Conservation (phyloP, 768 basidiomycete genomes). For the Albatrellus ellisii region DNA sequence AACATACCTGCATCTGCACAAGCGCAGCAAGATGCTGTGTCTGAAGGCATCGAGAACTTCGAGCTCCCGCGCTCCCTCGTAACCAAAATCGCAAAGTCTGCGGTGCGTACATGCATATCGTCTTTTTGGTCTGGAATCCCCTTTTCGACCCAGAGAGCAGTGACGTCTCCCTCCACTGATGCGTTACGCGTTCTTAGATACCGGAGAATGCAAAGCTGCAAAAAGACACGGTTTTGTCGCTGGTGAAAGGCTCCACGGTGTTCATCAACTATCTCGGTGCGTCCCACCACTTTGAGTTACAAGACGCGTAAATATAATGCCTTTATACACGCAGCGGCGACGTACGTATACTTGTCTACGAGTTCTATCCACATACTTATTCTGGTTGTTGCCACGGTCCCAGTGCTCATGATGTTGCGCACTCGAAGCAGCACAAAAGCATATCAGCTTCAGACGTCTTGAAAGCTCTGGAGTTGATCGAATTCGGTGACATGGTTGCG, state of each 20-base stretch:
- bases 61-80: constrained; percentile 79
- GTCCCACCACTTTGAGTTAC: constrained; percentile 16
- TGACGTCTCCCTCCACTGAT: background rate
- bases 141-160: background rate
- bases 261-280: constrained; percentile 90
- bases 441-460: constrained; percentile 86
- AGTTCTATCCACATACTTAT: constrained; percentile 16
- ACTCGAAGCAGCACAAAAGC: constrained; percentile 75
- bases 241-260: constrained; percentile 83
- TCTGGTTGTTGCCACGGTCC: background rate
- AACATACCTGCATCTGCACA: constrained; percentile 50
- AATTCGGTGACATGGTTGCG: constrained; percentile 60
- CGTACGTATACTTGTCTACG: constrained; percentile 28
- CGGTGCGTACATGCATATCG: constrained; percentile 33
- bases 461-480: constrained; percentile 69
- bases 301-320: background rate
- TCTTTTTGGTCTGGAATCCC: background rate
- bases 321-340: constrained; percentile 2
- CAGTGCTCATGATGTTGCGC: constrained; percentile 82
- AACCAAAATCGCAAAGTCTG: constrained; percentile 74
- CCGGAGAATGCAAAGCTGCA: constrained; percentile 80
- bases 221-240: constrained; percentile 77
- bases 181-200: constrained; percentile 32
- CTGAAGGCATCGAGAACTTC: constrained; percentile 80
- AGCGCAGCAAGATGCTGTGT: constrained; percentile 66